phyloP scores from a whole-genome alignment of 2,329 filamentous ascomycete genomes.

The Sarocladiaceae sp. region DNA sequence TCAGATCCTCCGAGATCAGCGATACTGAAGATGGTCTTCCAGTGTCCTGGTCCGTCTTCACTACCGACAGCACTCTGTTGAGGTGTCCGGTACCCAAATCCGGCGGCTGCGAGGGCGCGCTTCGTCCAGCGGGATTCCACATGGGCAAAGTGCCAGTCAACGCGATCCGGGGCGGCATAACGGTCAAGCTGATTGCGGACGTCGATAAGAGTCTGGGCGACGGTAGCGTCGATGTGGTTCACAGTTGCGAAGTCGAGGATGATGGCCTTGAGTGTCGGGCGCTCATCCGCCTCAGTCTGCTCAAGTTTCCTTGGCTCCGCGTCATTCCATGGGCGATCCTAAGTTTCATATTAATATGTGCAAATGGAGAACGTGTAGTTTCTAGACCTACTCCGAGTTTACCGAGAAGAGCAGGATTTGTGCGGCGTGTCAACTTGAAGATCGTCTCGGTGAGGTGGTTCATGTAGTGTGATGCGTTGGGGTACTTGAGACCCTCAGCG shows the following conservation, averaged over 20 bases:
- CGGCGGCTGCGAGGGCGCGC: slow-evolving; percentile 49
- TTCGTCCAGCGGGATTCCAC: slow-evolving; percentile 53
- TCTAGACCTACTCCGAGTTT: slow-evolving; percentile 38
- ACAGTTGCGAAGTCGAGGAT: slow-evolving; percentile 53
- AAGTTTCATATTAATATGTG: slow-evolving; percentile 12
- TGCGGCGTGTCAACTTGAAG: slow-evolving; percentile 40
- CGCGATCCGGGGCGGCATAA: slow-evolving; percentile 40
- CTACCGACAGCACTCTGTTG: slow-evolving; percentile 16
- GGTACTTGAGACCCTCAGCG: slow-evolving; percentile 52
- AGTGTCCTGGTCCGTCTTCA: slow-evolving; percentile 23
- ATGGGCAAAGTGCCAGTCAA: slow-evolving; percentile 49
- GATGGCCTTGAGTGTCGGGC: slow-evolving; percentile 50
- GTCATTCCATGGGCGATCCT: slow-evolving; percentile 57
- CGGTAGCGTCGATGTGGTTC: slow-evolving; percentile 52
- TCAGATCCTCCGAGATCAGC: slow-evolving; percentile 74
- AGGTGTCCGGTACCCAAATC: slow-evolving; percentile 42
- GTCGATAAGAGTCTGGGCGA: slow-evolving; percentile 50
- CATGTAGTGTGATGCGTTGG: slow-evolving; percentile 47
- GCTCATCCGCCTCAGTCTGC: slow-evolving; percentile 25
- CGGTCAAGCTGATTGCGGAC: slow-evolving; percentile 49
- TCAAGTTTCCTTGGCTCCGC: slow-evolving; percentile 33
- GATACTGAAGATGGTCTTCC: slow-evolving; percentile 86
- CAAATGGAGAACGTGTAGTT: background rate
- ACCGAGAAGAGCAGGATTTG: slow-evolving; percentile 36
- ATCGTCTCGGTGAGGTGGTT: slow-evolving; percentile 44